Percentiles rank a stretch among this genome's conserved stretches.
Conservation (phyloP, 306 rosid species). For the Prunus davidiana region DNA sequence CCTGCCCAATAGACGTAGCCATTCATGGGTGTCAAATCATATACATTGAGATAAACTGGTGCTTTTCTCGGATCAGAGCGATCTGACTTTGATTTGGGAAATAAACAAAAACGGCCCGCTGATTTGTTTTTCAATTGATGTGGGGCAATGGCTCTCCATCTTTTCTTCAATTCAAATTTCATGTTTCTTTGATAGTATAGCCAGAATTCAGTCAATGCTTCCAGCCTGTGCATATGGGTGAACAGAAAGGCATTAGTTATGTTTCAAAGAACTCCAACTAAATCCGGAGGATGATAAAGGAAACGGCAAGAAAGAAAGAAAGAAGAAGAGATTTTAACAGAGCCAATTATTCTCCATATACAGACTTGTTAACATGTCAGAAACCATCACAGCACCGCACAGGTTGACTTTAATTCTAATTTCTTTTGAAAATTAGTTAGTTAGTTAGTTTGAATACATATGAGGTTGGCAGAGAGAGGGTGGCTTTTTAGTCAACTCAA, state of each 20-base stretch:
- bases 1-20: slow-evolving; percentile 97
- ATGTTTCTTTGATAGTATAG: slow-evolving; percentile 39
- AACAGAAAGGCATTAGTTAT: slow-evolving; percentile 1
- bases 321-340: no score
- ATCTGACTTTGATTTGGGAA: slow-evolving; percentile 65
- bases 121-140: slow-evolving; percentile 78
- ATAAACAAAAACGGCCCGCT: slow-evolving; percentile 57
- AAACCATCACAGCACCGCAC: no score
- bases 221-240: slow-evolving; percentile 25
- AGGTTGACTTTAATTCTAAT: no score
- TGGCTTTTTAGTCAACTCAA: no score
- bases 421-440: no score
- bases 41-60: slow-evolving; percentile 91
- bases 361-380: no score
- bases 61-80: slow-evolving; percentile 56
- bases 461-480: no score
- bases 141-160: slow-evolving; percentile 74
- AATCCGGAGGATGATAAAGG: no score
- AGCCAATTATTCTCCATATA: no score
- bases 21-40: slow-evolving; percentile 92
- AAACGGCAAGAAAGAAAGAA: no score
- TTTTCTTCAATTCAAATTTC: slow-evolving; percentile 71
- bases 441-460: no score
- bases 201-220: slow-evolving; percentile 31
- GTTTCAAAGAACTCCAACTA: no score